Conservation (phyloP, 345 rosid species). For the Erucastrum elatum region DNA sequence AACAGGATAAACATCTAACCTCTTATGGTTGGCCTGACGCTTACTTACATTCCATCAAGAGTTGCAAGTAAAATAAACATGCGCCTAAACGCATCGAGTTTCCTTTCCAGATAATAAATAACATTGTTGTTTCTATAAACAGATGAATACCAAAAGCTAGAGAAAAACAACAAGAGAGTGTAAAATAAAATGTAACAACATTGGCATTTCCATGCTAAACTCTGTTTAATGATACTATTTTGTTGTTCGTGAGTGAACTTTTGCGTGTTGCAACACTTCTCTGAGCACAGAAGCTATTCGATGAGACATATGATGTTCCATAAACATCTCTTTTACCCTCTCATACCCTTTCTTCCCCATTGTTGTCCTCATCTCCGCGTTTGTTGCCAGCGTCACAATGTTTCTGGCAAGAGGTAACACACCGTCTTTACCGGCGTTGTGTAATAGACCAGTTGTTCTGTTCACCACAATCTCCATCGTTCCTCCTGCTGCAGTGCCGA, state of each 20-base stretch:
- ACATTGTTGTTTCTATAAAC: conserved; percentile 13
- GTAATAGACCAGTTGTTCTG: conserved; percentile 70
- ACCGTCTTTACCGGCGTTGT: conserved; percentile 75
- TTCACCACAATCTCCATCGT: conserved; percentile 85
- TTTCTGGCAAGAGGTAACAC: conserved; percentile 63
- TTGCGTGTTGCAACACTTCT: conserved; percentile 53
- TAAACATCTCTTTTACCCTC: conserved; percentile 68
- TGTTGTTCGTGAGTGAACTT: conserved; percentile 25
- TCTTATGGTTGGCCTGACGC: conserved; percentile 4
- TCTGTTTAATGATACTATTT: conserved; percentile 3
- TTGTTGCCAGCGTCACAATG: conserved; percentile 69
- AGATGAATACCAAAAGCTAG: background rate
- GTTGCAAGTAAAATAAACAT: background rate
- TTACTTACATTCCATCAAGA: too few species aligned
- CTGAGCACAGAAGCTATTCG: conserved; percentile 67
- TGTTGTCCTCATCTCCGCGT: conserved; percentile 54
- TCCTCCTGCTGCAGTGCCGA: conserved; percentile 95
- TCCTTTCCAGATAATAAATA: background rate
- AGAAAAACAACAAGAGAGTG: conserved; percentile 13
- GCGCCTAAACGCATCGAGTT: conserved; percentile 1
- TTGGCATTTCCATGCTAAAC: conserved; percentile 1
- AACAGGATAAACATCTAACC: background rate
- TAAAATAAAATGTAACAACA: conserved; percentile 17
- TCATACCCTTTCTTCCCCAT: conserved; percentile 82
- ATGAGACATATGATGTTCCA: conserved; percentile 82